Conservation (phyloP, 176 grass and related monocot genomes). For the Bothriochloa decipiens region DNA sequence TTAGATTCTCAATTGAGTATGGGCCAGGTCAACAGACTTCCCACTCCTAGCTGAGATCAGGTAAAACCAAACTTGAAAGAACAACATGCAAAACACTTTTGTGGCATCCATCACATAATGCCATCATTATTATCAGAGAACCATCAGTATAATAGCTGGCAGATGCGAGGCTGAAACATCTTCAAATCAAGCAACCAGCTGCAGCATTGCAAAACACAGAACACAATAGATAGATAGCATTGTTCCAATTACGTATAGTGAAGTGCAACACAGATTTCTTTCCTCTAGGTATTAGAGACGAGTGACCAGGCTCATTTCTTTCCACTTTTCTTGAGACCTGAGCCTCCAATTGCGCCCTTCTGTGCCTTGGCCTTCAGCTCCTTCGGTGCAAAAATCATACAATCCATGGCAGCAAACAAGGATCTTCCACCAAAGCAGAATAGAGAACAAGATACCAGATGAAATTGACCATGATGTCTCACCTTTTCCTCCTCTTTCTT, state of each 20-base stretch:
- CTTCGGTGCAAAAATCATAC: slow-evolving; percentile 48
- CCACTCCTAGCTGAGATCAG: no score
- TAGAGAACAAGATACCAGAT: background rate
- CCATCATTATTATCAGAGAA: slow-evolving; percentile 26
- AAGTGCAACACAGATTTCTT: slow-evolving; percentile 25
- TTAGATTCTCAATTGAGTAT: no score
- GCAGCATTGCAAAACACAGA: slow-evolving; percentile 24
- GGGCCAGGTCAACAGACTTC: no score
- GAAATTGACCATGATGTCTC: background rate
- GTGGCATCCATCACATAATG: background rate
- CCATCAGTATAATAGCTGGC: slow-evolving; percentile 24
- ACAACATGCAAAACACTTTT: background rate
- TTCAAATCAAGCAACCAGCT: slow-evolving; percentile 39
- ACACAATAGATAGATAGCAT: slow-evolving; percentile 1
- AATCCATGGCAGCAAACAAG: background rate
- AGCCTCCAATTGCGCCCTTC: slow-evolving; percentile 81
- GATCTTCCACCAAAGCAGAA: background rate
- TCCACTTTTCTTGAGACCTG: slow-evolving; percentile 94
- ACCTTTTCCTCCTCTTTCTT: slow-evolving; percentile 98
- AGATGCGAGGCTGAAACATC: slow-evolving; percentile 24
- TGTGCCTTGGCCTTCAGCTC: slow-evolving; percentile 84
- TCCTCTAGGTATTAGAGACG: background rate
- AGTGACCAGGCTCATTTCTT: slow-evolving; percentile 65
- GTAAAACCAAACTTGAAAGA: background rate
- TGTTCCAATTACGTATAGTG: slow-evolving; percentile 30